Evolutionary conservation across 2,329 filamentous ascomycete species (phyloP).

Genomic region (Rachicladosporium sp.): DNA sequence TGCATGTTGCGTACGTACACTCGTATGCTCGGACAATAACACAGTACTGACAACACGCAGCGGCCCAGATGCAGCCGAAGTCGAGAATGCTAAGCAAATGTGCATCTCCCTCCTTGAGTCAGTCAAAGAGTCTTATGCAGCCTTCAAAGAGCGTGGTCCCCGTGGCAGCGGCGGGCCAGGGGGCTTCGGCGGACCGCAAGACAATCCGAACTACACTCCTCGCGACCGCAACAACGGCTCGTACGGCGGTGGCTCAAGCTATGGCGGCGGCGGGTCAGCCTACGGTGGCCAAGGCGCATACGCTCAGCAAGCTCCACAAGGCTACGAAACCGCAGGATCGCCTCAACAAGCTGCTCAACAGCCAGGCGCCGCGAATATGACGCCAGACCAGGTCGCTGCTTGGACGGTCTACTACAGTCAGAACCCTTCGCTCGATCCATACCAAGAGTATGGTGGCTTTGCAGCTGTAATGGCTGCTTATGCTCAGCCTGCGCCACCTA

Average conservation of each 20-base stretch:
- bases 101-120: conserved; percentile 80
- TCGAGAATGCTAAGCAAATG: conserved; percentile 74
- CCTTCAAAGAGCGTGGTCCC: conserved; percentile 58
- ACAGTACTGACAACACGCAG: conserved; percentile 32
- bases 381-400: conserved; percentile 34
- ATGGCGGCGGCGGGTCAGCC: conserved; percentile 19
- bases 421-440: conserved; percentile 73
- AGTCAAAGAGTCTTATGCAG: conserved; percentile 77
- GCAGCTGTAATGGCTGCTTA: conserved; percentile 12
- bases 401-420: conserved; percentile 75
- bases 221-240: conserved; percentile 28
- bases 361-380: conserved; percentile 3
- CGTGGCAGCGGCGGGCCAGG: conserved; percentile 23
- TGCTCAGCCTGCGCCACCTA: conserved; percentile 5
- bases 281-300: conserved; percentile 13
- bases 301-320: conserved; percentile 20
- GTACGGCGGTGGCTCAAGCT: conserved; percentile 25
- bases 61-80: conserved; percentile 75
- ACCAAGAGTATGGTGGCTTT: conserved; percentile 78
- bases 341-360: conserved; percentile 7
- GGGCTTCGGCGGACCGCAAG: conserved; percentile 12
- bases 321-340: conserved; percentile 13
- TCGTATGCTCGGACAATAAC: background rate
- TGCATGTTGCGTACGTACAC: conserved; percentile 74
- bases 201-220: too few relatives aligned